These are phyloP conservation scores for Paraglomus brasilianum DNA, from an alignment of 192 early-diverging fungal genomes.

Conservation along the genomic window DNA sequence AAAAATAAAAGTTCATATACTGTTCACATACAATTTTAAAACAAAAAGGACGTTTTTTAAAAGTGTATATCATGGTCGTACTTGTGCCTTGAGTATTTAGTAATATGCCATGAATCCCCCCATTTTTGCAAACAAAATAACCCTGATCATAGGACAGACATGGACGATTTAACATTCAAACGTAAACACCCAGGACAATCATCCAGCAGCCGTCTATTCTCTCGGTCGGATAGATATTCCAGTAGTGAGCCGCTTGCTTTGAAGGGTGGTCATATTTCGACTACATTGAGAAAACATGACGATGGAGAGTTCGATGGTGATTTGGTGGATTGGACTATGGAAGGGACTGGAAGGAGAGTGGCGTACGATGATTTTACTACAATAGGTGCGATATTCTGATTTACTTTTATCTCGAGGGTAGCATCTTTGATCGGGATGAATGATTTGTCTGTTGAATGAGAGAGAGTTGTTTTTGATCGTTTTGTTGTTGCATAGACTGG, in stretches of 20 bases:
- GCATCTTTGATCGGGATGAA: background rate
- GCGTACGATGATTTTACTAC: slow-evolving; percentile 64
- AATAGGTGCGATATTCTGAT: slow-evolving; percentile 40
- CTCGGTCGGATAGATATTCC: background rate
- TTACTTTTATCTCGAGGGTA: background rate
- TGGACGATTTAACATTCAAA: slow-evolving; percentile 29
- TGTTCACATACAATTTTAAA: background rate
- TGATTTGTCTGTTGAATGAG: background rate
- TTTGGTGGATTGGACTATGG: slow-evolving; percentile 43
- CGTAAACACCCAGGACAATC: slow-evolving; percentile 1
- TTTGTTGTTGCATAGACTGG: slow-evolving; percentile 62
- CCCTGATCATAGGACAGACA: background rate
- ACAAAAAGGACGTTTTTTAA: background rate
- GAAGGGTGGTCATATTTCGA: slow-evolving; percentile 8
- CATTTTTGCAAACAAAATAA: background rate
- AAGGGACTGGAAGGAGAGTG: slow-evolving; percentile 46
- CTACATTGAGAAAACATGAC: slow-evolving; percentile 25
- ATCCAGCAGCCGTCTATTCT: slow-evolving; percentile 13
- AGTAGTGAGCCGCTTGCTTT: background rate
- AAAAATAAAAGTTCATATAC: background rate
- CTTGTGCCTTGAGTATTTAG: too few relatives aligned
- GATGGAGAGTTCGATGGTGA: slow-evolving; percentile 36
- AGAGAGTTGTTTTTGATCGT: background rate
- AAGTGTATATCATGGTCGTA: background rate
- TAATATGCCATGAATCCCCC: background rate